Percentiles rank a stretch among this genome's conserved stretches.
These are phyloP conservation scores for Davidsoniella eucalypti DNA, from an alignment of 2,329 filamentous ascomycete species.

Conservation along the genomic window DNA sequence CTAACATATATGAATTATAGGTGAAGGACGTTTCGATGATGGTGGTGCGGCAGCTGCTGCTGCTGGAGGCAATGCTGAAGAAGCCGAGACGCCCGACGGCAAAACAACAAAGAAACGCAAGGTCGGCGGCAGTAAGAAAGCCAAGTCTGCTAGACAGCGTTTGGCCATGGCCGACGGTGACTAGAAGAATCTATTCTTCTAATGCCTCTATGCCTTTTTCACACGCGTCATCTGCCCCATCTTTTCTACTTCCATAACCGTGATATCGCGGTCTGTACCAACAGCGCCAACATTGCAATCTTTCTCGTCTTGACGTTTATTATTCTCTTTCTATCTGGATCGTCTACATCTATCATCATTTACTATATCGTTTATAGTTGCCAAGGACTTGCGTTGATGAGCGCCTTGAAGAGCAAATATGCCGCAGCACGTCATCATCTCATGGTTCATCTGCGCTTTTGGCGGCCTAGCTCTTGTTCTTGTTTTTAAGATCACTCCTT, in stretches of 20 bases:
- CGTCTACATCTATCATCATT: not conserved
- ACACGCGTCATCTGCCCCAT: not conserved
- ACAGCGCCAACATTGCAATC: not conserved
- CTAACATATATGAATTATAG: constrained; percentile 30
- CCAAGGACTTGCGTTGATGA: too few relatives aligned
- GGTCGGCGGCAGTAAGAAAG: constrained; percentile 32
- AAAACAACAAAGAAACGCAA: constrained; percentile 39
- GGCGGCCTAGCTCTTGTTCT: not conserved
- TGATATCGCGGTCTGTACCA: not conserved
- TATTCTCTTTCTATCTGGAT: not conserved
- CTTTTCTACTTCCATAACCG: not conserved
- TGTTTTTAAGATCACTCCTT: not conserved
- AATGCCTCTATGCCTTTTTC: not conserved
- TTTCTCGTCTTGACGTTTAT: not conserved
- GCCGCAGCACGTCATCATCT: too few relatives aligned
- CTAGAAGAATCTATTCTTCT: not conserved
- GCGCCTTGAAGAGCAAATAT: too few relatives aligned
- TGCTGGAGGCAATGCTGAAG: constrained; percentile 65
- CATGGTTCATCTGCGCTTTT: not conserved
- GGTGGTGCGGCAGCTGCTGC: constrained; percentile 59
- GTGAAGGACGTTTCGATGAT: constrained; percentile 93
- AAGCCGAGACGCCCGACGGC: constrained; percentile 40
- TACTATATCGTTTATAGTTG: not conserved
- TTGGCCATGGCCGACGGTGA: constrained; percentile 51
- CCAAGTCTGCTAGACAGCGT: constrained; percentile 52